Evolutionary conservation across 225 moss, liverwort and hornwort genomes (phyloP), one percentile per base, ranked within the genome.

Genomic region (Ulota crispa): DNA sequence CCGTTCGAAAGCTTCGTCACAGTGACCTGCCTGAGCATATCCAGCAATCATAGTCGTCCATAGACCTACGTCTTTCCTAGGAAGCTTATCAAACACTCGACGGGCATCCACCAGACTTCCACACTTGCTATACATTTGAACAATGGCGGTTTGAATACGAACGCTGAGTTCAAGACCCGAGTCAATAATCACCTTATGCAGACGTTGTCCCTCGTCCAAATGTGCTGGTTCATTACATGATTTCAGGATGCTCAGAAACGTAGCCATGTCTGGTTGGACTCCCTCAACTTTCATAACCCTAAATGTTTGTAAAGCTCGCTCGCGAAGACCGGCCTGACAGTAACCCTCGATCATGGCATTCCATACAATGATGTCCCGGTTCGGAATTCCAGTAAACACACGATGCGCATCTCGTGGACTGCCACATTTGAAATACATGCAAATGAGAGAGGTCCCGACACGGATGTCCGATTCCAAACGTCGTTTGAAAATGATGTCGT

Each of bases 21-120:
- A 52, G 9, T 72, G 63, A 56, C 81, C 79, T 19, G 72, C 34
- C 75, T 85, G 78, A n/a, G 83, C 87, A 63, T 90, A 90, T 57
- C 89, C 89, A 42, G 87, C 79, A 64, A 90, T 90, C 87, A 90
- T 76, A 37, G 50, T 85, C 50, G 89, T 90, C 89, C 89, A 90
- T 6, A 90, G 50, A 57, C 87, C 83, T 3, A 90, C 83, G 36
- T 90, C 89, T 60, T 82, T 83, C 34, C 86, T 77, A 23, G 81
- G 83, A 57, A 85, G 87, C 61, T 81, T 90, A 34, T 90, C 76
- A 13, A 90, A 90, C 45, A 87, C 53, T 11, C 73, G 83, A 69
- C 87, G 87, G 5, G 87, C 89, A 70, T 79, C 89, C 57, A 30
- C 60, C 76, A 85, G 21, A 64, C 79, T 81, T 68, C 80, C 83